Conservation (phyloP, 2,329 filamentous ascomycete species). For the Leptographium wingfieldii region DNA sequence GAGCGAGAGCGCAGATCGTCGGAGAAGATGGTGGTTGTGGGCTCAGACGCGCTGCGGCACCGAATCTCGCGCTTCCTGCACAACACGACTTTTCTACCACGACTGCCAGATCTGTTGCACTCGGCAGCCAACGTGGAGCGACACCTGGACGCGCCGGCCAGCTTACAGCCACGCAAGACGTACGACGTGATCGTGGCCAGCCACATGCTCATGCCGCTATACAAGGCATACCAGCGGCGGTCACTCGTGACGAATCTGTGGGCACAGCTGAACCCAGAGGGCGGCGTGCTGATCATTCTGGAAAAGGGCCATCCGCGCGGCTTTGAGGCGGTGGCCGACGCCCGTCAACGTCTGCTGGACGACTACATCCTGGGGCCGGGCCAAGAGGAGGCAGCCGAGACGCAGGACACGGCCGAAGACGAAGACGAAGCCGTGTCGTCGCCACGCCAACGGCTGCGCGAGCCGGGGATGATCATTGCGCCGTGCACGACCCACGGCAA, state of each 20-base stretch:
- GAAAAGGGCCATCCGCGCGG: slow-evolving; percentile 88
- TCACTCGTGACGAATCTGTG: slow-evolving; percentile 78
- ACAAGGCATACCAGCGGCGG: slow-evolving; percentile 65
- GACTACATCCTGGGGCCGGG: slow-evolving; percentile 56
- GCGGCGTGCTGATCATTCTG: slow-evolving; percentile 73
- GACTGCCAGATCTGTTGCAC: slow-evolving; percentile 76
- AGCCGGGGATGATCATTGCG: slow-evolving; percentile 52
- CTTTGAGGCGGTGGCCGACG: slow-evolving; percentile 82
- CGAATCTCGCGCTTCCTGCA: slow-evolving; percentile 67
- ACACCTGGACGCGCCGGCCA: slow-evolving; percentile 44
- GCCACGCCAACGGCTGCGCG: slow-evolving; percentile 24
- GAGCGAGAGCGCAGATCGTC: slow-evolving; percentile 32
- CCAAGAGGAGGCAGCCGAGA: slow-evolving; percentile 7
- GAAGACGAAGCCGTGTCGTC: slow-evolving; percentile 6
- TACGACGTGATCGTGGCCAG: slow-evolving; percentile 88
- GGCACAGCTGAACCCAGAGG: slow-evolving; percentile 70
- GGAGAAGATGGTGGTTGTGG: slow-evolving; percentile 70
- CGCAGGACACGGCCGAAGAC: not conserved
- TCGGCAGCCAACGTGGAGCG: slow-evolving; percentile 44
- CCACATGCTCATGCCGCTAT: slow-evolving; percentile 64
- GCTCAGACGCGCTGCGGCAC: slow-evolving; percentile 59
- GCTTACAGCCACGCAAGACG: slow-evolving; percentile 52
- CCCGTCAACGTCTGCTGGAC: slow-evolving; percentile 65
- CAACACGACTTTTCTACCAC: slow-evolving; percentile 83
- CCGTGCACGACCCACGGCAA: slow-evolving; percentile 79